A percentile compares a stretch with the other conserved stretches of the same genome.
phyloP scores from a whole-genome alignment of 768 basidiomycete species.

The Leccinum disarticulatum region DNA sequence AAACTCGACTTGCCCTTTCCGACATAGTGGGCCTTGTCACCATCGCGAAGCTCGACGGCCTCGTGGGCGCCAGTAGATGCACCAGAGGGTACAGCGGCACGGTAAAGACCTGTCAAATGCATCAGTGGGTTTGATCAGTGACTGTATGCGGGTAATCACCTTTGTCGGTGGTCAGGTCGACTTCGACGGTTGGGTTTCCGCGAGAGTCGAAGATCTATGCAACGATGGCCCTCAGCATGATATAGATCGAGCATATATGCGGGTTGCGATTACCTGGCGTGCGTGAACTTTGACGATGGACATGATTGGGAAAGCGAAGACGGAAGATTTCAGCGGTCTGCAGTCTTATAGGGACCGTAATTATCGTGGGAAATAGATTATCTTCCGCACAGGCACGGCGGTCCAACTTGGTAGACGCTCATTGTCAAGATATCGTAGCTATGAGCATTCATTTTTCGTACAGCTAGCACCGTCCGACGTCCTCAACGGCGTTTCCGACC shows the following conservation, averaged over 20 bases:
- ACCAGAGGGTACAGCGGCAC: slow-evolving; percentile 25
- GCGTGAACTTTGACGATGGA: slow-evolving; percentile 90
- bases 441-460: slow-evolving; percentile 7
- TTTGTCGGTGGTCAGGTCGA: slow-evolving; percentile 85
- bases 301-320: slow-evolving; percentile 55
- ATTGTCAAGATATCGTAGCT: slow-evolving; percentile 7
- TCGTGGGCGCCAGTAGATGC: too few relatives aligned
- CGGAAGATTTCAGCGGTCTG: slow-evolving; percentile 8
- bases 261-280: slow-evolving; percentile 66
- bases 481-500: slow-evolving; percentile 39
- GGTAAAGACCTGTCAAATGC: slow-evolving; percentile 72
- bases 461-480: slow-evolving; percentile 15
- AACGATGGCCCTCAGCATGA: slow-evolving; percentile 15
- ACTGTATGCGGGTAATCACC: slow-evolving; percentile 46
- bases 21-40: too few relatives aligned
- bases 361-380: slow-evolving; percentile 39
- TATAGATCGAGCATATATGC: slow-evolving; percentile 1
- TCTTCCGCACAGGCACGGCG: slow-evolving; percentile 18
- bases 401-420: background rate
- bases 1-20: too few relatives aligned
- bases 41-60: too few relatives aligned
- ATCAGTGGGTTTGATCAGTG: slow-evolving; percentile 12
- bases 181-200: slow-evolving; percentile 96
- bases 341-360: slow-evolving; percentile 23
- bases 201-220: slow-evolving; percentile 97